Conservation (phyloP, 345 rosid genomes). For the Noccaea bulbosa region DNA sequence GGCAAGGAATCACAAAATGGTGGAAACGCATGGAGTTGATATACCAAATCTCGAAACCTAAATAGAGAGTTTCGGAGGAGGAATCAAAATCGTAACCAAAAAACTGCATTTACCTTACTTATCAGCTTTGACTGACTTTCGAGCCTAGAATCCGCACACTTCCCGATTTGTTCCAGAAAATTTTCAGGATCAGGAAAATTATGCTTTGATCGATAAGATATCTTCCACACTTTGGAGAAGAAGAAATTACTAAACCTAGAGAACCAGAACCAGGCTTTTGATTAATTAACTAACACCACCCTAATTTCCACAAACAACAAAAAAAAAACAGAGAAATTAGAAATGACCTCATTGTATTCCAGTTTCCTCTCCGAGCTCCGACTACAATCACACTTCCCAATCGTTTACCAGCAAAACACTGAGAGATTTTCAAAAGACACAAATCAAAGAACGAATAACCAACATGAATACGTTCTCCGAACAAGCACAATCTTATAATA, state of each 20-base stretch:
- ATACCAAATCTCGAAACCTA: no score
- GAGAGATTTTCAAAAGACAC: conserved; percentile 18
- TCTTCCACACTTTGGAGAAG: conserved; percentile 45
- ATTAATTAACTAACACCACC: conserved; percentile 19
- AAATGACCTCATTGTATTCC: conserved; percentile 50
- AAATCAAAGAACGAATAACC: background rate
- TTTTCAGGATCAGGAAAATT: conserved; percentile 50
- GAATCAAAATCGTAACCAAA: conserved; percentile 2
- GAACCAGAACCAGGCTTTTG: background rate
- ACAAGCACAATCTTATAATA: conserved; percentile 10
- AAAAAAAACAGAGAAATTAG: background rate
- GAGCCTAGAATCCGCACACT: conserved; percentile 42
- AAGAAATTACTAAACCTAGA: conserved; percentile 54
- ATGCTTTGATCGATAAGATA: conserved; percentile 57
- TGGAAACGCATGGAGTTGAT: no score
- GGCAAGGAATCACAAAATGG: background rate
- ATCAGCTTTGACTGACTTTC: conserved; percentile 55
- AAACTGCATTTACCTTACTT: conserved; percentile 47
- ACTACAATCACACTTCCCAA: conserved; percentile 48
- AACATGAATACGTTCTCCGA: background rate
- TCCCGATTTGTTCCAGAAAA: conserved; percentile 48
- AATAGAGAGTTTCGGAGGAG: no score
- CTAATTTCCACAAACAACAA: conserved; percentile 1
- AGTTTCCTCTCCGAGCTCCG: conserved; percentile 49
- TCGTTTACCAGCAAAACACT: conserved; percentile 55